Base-by-base conservation (phyloP, 2,329 filamentous ascomycete species). In the Penicillium sp. region DNA sequence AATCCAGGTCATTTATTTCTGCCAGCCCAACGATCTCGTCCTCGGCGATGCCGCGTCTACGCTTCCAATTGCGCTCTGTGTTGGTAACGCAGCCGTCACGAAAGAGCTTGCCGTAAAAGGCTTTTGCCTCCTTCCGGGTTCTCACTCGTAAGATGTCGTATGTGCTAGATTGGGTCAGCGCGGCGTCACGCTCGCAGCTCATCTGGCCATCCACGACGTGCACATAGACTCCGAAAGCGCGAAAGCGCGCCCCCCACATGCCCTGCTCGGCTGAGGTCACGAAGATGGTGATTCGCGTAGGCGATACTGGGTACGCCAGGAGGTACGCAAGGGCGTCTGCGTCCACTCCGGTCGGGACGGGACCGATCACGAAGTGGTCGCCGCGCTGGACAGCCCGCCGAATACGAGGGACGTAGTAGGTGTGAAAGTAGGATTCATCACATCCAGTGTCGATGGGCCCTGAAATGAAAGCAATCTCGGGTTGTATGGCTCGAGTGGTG, bases 101-200 rank as follows among this genome's bases (percentile, higher is more conserved):
- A 52, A 61, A 70, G 15, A 47, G 34, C 1, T 15, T 28, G 6
- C 67, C 69, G 59, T 70, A 72, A 10, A 66, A 51, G 33, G 12
- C 51, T 51, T 49, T 63, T 4, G 60, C 61, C 46, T 73, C 69
- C 3, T 53, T 48, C 21, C 51, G 49, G 5, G 60, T 68, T 28
- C 67, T 49, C 47, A 66, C 65, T 8, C 69, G 58, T n/a, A 71
- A 47, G 8, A 73, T 66, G 60, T 73, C 69, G 57, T 72, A 72
- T 12, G 61, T 58, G 18, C 67, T 70, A 4, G 60, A 62, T 6
- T 31, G 21, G 8, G 70, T 73, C 65, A 71, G 67, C 0, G 56
- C 62, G 15, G 64, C 68, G 42, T 73, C 70, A 7, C 70, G 60
- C 18, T 66, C 60, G 23, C 57, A 49, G 26, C 61, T 62, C 42